These are phyloP conservation scores for Pseudocercospora vitis DNA, from an alignment of 2,329 filamentous ascomycete genomes.

Conservation along the genomic window DNA sequence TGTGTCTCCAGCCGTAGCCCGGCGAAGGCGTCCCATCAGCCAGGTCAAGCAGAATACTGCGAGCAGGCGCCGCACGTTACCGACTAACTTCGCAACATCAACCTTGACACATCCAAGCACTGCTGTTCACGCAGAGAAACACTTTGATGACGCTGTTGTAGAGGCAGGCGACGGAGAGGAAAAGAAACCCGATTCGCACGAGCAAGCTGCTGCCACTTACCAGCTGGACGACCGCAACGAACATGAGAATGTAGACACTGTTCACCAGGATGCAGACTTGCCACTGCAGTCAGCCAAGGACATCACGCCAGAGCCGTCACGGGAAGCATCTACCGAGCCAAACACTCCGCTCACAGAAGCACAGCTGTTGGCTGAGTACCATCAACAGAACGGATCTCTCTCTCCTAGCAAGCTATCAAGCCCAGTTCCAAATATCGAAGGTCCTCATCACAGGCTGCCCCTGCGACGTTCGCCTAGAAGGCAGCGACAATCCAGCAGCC, in stretches of 20 bases:
- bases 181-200: not conserved
- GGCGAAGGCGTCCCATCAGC: constrained; percentile 25
- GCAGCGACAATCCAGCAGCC: constrained; percentile 30
- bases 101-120: not conserved
- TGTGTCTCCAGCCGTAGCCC: constrained; percentile 32
- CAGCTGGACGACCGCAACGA: not conserved
- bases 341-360: not conserved
- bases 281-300: not conserved
- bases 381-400: constrained; percentile 3
- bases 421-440: constrained; percentile 24
- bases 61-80: constrained; percentile 33
- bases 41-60: constrained; percentile 22
- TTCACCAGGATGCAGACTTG: constrained; percentile 1
- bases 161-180: not conserved
- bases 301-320: constrained; percentile 3
- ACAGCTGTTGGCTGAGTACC: not conserved
- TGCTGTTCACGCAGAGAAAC: not conserved
- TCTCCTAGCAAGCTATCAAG: constrained; percentile 18
- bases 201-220: not conserved
- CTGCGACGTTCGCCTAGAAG: constrained; percentile 32
- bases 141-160: not conserved
- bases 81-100: constrained; percentile 30
- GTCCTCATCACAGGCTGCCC: constrained; percentile 24
- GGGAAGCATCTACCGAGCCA: not conserved
- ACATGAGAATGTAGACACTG: not conserved